Conservation (phyloP, 2,329 filamentous ascomycete species). For the Aspergillus oerlinghausenensis region DNA sequence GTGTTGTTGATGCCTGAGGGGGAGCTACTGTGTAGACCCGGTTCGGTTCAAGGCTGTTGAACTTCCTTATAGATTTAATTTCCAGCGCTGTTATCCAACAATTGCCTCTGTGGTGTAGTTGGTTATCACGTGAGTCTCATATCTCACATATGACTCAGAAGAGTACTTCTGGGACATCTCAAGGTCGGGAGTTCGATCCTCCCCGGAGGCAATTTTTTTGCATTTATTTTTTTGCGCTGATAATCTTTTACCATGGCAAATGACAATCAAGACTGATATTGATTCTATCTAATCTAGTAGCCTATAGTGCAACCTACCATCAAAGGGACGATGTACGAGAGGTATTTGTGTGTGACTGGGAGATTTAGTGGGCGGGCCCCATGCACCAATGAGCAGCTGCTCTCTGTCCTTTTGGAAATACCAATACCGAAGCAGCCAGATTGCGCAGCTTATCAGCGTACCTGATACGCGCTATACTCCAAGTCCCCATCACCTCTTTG, state of each 20-base stretch:
- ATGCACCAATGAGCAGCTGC: neutral
- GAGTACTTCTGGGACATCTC: neutral
- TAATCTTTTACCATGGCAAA: no score
- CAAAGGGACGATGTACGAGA: no score
- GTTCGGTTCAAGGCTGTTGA: no score
- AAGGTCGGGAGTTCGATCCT: neutral
- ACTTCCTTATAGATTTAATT: neutral
- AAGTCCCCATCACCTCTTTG: neutral
- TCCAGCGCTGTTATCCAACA: neutral
- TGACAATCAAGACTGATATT: no score
- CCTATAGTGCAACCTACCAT: neutral
- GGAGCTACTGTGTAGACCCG: no score
- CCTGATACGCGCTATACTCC: neutral
- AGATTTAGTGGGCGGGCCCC: neutral
- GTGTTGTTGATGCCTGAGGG: neutral
- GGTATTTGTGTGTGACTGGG: neutral
- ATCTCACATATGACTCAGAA: neutral
- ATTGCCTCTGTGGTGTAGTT: neutral
- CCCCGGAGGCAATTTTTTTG: neutral
- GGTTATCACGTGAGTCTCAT: constrained; percentile 14
- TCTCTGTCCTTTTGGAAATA: neutral
- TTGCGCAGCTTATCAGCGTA: neutral
- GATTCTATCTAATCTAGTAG: no score
- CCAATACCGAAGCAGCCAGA: neutral
- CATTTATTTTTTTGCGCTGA: neutral